Conservation (phyloP, 805 yeast species). For the Zygoascus flipseniorum region DNA sequence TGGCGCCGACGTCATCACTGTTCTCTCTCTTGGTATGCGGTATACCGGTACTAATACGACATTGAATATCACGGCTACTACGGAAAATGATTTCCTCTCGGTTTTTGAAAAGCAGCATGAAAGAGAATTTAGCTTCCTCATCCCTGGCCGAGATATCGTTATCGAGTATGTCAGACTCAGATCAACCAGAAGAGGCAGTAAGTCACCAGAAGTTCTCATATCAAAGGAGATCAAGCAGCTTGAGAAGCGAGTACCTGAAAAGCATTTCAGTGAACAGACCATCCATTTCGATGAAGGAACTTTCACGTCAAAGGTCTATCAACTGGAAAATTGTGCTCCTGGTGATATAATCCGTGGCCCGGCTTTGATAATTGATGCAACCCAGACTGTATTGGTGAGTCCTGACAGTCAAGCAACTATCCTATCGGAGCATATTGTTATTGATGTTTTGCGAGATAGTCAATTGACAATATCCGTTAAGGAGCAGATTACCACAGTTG, state of each 20-base stretch:
- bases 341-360: slow-evolving; percentile 4
- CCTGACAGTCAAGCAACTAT: slow-evolving; percentile 3
- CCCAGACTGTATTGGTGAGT: slow-evolving; percentile 7
- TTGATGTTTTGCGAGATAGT: not conserved
- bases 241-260: not conserved
- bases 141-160: slow-evolving; percentile 1
- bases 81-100: slow-evolving; percentile 34
- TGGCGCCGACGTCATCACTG: not conserved
- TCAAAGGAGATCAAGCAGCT: not conserved
- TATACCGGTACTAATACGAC: not conserved
- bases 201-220: not conserved
- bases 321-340: not conserved
- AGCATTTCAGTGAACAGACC: not conserved
- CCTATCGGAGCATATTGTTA: slow-evolving; percentile 2
- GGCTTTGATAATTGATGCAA: slow-evolving; percentile 5
- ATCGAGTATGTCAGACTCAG: slow-evolving; percentile 1
- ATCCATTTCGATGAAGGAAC: slow-evolving; percentile 3
- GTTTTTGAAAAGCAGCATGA: slow-evolving; percentile 1
- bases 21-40: slow-evolving; percentile 1
- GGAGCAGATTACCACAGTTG: slow-evolving; percentile 28
- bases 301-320: not conserved
- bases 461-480: not conserved
- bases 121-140: slow-evolving; percentile 4
- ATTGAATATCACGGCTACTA: not conserved
- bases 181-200: not conserved